Percentiles rank a stretch among this genome's conserved stretches.
These are phyloP conservation scores for Fusarium torreyae DNA, from an alignment of 2,329 filamentous ascomycete genomes.

Conservation along the genomic window DNA sequence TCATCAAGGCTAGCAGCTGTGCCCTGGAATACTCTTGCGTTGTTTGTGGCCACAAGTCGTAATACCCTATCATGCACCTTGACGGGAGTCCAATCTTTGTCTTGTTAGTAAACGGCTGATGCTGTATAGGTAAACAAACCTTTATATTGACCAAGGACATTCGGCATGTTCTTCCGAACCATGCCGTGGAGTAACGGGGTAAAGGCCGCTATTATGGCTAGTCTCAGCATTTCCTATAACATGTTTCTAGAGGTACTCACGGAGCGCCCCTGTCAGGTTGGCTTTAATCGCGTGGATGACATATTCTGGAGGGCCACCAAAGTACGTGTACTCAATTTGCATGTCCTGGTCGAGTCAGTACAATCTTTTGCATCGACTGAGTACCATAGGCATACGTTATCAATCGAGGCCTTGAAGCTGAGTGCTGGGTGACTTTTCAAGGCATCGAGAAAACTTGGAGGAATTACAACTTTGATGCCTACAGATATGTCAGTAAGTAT, in stretches of 20 bases:
- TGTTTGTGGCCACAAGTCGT: slow-evolving; percentile 21
- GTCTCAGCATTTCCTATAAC: fast-evolving
- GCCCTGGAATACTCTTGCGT: slow-evolving; percentile 25
- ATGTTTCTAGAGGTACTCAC: background rate
- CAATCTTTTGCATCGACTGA: fast-evolving
- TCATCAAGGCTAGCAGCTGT: slow-evolving; percentile 22
- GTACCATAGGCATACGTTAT: background rate
- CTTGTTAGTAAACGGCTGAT: fast-evolving
- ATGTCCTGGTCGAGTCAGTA: slow-evolving; percentile 4
- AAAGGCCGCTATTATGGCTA: background rate
- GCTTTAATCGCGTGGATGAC: slow-evolving; percentile 27
- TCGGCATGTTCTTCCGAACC: slow-evolving; percentile 21
- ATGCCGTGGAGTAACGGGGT: slow-evolving; percentile 8
- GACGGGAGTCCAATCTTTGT: slow-evolving; percentile 14
- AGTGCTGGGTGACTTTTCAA: slow-evolving; percentile 23
- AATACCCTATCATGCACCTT: slow-evolving; percentile 20
- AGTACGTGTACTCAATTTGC: slow-evolving; percentile 34
- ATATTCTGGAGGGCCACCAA: slow-evolving; percentile 25
- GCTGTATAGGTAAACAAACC: fast-evolving
- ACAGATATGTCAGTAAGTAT: background rate
- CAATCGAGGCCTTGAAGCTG: slow-evolving; percentile 27
- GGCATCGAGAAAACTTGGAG: slow-evolving; percentile 1
- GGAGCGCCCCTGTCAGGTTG: slow-evolving; percentile 8
- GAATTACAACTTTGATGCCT: slow-evolving; percentile 21
- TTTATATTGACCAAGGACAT: background rate